Conservation (phyloP, 371 early-diverging fungal species). For the Chytridium lagenaria region DNA sequence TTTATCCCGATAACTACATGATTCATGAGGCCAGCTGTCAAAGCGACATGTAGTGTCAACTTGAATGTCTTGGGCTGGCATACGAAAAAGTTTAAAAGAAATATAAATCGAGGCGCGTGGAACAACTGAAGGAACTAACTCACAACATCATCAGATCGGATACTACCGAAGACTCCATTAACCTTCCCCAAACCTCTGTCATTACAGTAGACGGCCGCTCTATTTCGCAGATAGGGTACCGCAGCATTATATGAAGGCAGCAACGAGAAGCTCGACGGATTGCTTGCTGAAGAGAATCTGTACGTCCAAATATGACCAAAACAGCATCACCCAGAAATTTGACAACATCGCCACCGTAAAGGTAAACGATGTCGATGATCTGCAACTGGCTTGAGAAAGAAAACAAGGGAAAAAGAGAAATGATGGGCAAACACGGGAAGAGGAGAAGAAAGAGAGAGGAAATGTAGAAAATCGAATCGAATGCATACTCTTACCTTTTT, state of each 20-base stretch:
- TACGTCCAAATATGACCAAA: conserved; percentile 7
- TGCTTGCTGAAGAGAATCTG: background rate
- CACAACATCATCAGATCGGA: background rate
- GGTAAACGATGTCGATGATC: conserved; percentile 9
- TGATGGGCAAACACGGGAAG: no score
- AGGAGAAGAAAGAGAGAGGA: no score
- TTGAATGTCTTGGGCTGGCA: background rate
- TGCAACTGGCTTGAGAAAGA: background rate
- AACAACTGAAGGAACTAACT: background rate
- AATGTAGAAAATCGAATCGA: no score
- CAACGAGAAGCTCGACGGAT: conserved; percentile 4
- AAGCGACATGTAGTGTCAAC: conserved; percentile 12
- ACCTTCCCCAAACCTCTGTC: background rate
- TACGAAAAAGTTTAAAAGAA: background rate
- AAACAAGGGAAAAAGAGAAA: no score
- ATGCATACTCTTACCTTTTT: no score
- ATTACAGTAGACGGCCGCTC: conserved; percentile 3
- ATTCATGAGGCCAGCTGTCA: conserved; percentile 6
- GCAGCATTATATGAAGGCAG: conserved; percentile 12
- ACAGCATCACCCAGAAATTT: conserved; percentile 23
- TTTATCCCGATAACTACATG: conserved; percentile 2
- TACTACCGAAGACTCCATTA: background rate
- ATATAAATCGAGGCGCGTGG: background rate
- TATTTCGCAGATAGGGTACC: background rate
- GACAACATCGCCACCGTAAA: conserved; percentile 16